Base-by-base conservation (phyloP, 75 land plant species). In the Selaginella moellendorffii region DNA sequence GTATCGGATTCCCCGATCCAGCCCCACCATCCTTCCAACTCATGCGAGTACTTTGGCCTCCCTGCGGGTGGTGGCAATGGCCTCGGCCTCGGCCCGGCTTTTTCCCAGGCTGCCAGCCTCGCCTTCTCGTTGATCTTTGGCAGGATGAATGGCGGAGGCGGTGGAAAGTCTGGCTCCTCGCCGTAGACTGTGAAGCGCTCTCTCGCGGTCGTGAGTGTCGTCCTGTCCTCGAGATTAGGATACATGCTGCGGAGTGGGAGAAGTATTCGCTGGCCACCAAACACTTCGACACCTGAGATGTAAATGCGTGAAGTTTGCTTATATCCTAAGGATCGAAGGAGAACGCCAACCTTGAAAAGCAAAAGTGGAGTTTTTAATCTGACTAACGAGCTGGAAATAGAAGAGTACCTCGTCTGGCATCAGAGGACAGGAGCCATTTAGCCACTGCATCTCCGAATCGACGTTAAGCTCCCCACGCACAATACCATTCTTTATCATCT, bases 331-430 rank as follows among this genome's bases (percentile, higher is more conserved):
- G 91, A 79, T 52, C 85, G 78, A 26, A 90, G 82, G 18, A 90
- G 73, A 65, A 86, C 27, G 26, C 90, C 96, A 53, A 83, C 85
- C 96, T 90, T 72, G 74, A 76, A 17, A 54, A 36, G 14, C 14
- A 14, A 5, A 36, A 36, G 14, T 5, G 10, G 46, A 36, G 5
- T 5, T 36, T 36, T 5, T n/a, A n/a, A n/a, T n/a, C n/a, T n/a
- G n/a, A n/a, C n/a, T n/a, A n/a, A n/a, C n/a, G n/a, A n/a, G n/a
- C n/a, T n/a, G n/a, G n/a, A n/a, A n/a, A n/a, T n/a, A n/a, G n/a
- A n/a, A n/a, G n/a, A 52, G 63, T 62, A 90, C 96, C 83, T 90
- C 96, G 77, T 81, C 91, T 53, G 96, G 96, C 96, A 90, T 83
- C 5, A 90, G 76, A 0, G 91, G 91, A 63, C 96, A 90, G 29